phyloP scores from a whole-genome alignment of 2,329 filamentous ascomycete genomes.

The Diplodia seriata region DNA sequence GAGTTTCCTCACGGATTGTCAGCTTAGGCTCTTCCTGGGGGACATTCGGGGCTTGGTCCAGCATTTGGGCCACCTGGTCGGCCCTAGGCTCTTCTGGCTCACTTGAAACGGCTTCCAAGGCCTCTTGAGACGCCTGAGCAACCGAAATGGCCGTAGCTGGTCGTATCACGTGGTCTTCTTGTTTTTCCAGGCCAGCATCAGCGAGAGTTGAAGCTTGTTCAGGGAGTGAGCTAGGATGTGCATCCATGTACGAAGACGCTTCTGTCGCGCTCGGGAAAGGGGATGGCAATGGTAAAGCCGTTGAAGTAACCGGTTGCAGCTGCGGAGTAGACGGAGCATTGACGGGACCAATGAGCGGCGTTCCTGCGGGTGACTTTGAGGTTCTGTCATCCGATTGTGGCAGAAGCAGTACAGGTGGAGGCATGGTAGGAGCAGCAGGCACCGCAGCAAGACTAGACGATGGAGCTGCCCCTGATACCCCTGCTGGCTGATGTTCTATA shows the following conservation, averaged over 20 bases:
- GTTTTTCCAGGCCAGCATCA: not conserved
- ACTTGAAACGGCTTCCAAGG: not conserved
- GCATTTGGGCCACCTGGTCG: not conserved
- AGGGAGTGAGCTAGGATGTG: constrained; percentile 22
- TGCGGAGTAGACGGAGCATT: constrained; percentile 26
- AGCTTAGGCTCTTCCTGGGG: not conserved
- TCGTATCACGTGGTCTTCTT: constrained; percentile 7
- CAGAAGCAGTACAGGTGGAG: constrained; percentile 42
- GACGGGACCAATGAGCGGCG: constrained; percentile 10
- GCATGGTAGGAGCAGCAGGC: constrained; percentile 38
- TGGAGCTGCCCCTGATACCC: not conserved
- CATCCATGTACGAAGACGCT: constrained; percentile 42
- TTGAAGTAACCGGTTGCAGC: constrained; percentile 42
- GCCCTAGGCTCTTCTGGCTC: not conserved
- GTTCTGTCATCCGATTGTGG: constrained; percentile 36
- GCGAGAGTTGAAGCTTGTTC: not conserved
- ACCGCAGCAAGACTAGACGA: not conserved
- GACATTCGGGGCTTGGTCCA: not conserved
- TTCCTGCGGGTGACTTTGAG: not conserved
- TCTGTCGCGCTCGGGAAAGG: constrained; percentile 44
- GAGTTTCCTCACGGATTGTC: not conserved
- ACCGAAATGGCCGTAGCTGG: constrained; percentile 21
- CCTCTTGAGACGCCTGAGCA: constrained; percentile 1
- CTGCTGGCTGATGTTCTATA: not conserved
- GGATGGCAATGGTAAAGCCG: constrained; percentile 48